Base-by-base conservation (phyloP, 2,329 filamentous ascomycete species). In the Fusarium redolens region DNA sequence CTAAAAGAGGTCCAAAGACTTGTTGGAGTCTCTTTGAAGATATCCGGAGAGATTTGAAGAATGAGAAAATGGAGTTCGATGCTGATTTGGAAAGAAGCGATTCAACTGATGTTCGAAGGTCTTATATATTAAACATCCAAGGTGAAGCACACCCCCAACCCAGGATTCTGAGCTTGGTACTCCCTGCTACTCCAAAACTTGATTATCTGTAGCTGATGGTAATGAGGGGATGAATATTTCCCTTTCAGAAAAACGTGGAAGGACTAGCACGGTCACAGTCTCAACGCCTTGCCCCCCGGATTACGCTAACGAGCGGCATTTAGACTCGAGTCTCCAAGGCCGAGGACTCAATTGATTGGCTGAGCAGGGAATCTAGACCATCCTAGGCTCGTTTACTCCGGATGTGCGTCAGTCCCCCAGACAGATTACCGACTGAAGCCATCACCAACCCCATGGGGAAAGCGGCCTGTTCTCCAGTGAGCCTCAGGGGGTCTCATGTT, bases 401-500 rank as follows among this genome's bases (percentile, higher is more conserved):
- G 22, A 58, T 64, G 35, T n/a, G n/a, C n/a, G 25, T 28, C 33
- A 14, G n/a, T 52, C 66, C 60, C 69, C 69, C 69, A 65, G 54
- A 33, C 43, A 57, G 61, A 65, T 57, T 40, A 35, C 37, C 70
- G 50, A 60, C 11, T 47, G 59, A 68, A 68, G 64, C 67, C 43
- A 67, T 52, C 56, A 44, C 43, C 50, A 52, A 38, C 52, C 72
- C 72, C 72, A 59, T 68, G 73, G 73, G 72, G 72, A 73, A 20
- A 38, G 51, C 37, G 44, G 44, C 44, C 17, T 44, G 9, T 52
- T 48, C 45, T 38, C 52, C 65, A 66, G 61, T 59, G 44, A 59
- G 40, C 12, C 37, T 65, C 28, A 51, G 41, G 48, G 31, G 31
- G 30, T 37, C 25, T 37, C 12, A 17, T 40, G 18, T 57, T 65